A percentile compares a stretch with the other conserved stretches of the same genome.
Conservation (phyloP, 306 rosid genomes). For the Inga leiocalycina region DNA sequence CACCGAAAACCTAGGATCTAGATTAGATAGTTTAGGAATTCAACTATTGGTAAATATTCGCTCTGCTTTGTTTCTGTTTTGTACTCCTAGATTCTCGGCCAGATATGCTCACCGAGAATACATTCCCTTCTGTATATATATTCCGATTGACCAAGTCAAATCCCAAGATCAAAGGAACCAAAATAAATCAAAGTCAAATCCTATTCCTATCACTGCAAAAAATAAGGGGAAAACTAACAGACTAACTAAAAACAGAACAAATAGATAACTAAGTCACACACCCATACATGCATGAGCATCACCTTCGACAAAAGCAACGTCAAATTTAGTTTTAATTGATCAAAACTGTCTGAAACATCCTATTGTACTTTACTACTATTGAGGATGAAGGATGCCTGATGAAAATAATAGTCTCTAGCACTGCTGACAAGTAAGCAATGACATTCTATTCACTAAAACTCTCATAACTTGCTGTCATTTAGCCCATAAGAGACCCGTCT, state of each 20-base stretch:
- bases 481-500: not conserved
- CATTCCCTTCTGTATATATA: too few relatives aligned
- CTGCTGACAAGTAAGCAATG: not conserved
- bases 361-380: not conserved
- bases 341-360: not conserved
- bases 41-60: too few relatives aligned
- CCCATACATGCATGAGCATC: not conserved
- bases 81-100: too few relatives aligned
- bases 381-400: not conserved
- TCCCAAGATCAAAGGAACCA: not conserved
- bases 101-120: too few relatives aligned
- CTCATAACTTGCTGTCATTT: not conserved
- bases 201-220: not conserved
- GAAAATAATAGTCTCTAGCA: not conserved
- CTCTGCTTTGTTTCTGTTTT: too few relatives aligned
- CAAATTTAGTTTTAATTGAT: not conserved
- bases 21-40: too few relatives aligned
- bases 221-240: not conserved
- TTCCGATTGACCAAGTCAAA: not conserved
- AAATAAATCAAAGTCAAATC: not conserved
- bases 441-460: not conserved
- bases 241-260: not conserved
- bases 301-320: not conserved
- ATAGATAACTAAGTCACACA: not conserved
- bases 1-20: too few relatives aligned